Evolutionary conservation across 495 filamentous ascomycete genomes (phyloP).

Genomic region (Sordaria brevicollis): DNA sequence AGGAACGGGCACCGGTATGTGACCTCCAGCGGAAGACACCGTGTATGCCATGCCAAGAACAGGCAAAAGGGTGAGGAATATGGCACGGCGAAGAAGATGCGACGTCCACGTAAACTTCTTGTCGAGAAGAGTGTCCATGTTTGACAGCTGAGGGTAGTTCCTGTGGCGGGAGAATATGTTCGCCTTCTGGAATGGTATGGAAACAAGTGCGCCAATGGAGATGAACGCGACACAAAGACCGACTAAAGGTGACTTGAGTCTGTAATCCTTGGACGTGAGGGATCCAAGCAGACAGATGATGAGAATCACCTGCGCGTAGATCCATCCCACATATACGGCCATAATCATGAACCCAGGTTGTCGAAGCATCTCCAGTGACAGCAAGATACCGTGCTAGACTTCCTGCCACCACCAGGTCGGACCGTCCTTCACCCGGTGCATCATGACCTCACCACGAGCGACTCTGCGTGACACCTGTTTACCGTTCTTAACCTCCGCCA

Average conservation of each 20-base stretch:
- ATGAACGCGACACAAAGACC: conserved; percentile 52
- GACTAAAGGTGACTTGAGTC: conserved; percentile 48
- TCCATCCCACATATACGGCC: conserved; percentile 63
- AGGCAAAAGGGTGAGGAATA: conserved; percentile 56
- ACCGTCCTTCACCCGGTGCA: conserved; percentile 57
- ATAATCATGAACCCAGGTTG: conserved; percentile 65
- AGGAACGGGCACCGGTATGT: conserved; percentile 48
- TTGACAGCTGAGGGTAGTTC: conserved; percentile 45
- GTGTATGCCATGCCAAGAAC: conserved; percentile 56
- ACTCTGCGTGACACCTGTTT: conserved; percentile 45
- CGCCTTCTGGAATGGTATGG: conserved; percentile 62
- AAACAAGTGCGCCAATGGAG: conserved; percentile 54
- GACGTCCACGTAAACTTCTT: conserved; percentile 52
- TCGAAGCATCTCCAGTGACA: conserved; percentile 54
- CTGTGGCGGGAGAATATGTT: conserved; percentile 53
- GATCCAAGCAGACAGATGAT: conserved; percentile 61
- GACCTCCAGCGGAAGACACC: conserved; percentile 47
- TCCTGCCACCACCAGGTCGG: conserved; percentile 69
- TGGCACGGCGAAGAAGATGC: conserved; percentile 54
- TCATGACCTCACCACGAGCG: conserved; percentile 62
- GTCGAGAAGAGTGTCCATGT: conserved; percentile 42
- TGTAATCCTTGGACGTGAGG: conserved; percentile 53
- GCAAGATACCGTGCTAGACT: conserved; percentile 55
- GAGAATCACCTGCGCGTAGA: conserved; percentile 61
- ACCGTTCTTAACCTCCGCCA: conserved; percentile 49